Evolutionary conservation across 108 stramenopile species (phyloP), one percentile per base, ranked within the genome.

Genomic region (Chaetoceros muelleri): DNA sequence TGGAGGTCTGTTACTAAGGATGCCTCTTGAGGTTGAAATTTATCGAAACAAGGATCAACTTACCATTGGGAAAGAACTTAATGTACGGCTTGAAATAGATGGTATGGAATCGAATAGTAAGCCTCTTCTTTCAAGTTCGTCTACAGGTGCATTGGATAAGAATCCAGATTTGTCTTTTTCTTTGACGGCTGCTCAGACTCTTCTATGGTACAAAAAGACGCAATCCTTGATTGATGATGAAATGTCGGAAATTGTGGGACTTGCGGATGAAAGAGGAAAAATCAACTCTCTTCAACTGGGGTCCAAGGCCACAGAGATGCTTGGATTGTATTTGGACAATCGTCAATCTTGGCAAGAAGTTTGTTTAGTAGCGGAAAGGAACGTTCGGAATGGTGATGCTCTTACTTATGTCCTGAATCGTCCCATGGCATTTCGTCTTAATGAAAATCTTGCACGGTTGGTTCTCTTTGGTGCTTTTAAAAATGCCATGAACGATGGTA

Each of bases 301-400:
- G 8, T 61, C 64, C 2, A 73, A 79, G 10, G 54, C 58, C 28
- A 22, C 72, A 28, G 83, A 89, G 52, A 48, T 89, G 57, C 69
- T 89, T 30, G 44, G 55, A 24, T 31, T 82, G 25, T 89, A 78
- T 61, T 53, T 85, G 52, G 79, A 89, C 31, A 69, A 89, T 50
- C 87, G 84, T 60, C 68, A 83, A 50, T 60, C 73, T 2, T 89
- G 87, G 87, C 87, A 89, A 61, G 81, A 85, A 64, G 87, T 89
- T 0, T 81, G 83, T 68, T 57, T 89, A 16, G 79, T 85, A 2
- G 34, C 77, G 24, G 80, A 85, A 47, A 57, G 56, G 10, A 49
- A 78, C 44, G 46, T 56, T 26, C 52, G 13, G 26, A 30, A 25
- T 1, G 68, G 73, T 10, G 60, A 24, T 20, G 63, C 81, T 5